Percentiles rank a stretch among this genome's conserved stretches.
Conservation (phyloP, 192 early-diverging fungal species). For the Thamnidium elegans region DNA sequence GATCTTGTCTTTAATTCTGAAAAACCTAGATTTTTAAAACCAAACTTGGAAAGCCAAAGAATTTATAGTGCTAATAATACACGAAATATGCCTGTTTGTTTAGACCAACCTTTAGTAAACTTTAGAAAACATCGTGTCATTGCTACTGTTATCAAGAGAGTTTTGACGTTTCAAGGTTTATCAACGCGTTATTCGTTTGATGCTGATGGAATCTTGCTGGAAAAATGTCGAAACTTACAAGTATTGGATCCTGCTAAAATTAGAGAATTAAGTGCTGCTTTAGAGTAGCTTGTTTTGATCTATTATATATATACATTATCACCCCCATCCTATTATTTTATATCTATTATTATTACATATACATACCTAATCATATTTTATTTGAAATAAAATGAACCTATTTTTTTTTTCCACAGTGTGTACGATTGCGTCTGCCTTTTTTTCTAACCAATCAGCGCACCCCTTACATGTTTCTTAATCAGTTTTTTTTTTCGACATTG, state of each 20-base stretch:
- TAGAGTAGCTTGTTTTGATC: not conserved
- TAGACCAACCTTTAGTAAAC: constrained; percentile 48
- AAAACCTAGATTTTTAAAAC: constrained; percentile 35
- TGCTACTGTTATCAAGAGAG: constrained; percentile 55
- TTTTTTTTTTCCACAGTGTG: too few relatives aligned
- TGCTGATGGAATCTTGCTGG: constrained; percentile 35
- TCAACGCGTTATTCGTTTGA: constrained; percentile 51
- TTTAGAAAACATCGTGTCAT: constrained; percentile 56
- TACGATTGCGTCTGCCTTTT: too few relatives aligned
- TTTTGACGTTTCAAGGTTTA: constrained; percentile 53
- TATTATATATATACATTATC: not conserved
- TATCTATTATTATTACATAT: too few relatives aligned
- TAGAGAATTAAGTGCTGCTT: constrained; percentile 25
- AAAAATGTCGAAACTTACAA: constrained; percentile 27
- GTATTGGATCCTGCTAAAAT: constrained; percentile 25
- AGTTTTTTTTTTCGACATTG: too few relatives aligned
- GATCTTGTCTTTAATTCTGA: constrained; percentile 60
- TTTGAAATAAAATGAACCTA: too few relatives aligned
- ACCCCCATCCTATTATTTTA: too few relatives aligned
- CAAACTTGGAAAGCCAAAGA: not conserved
- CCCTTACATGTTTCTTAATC: too few relatives aligned
- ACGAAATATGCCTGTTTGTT: not conserved
- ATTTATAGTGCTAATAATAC: constrained; percentile 17
- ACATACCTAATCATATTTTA: too few relatives aligned
- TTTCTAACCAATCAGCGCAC: too few relatives aligned